phyloP scores from a whole-genome alignment of 164 flowering plant genomes.

The Sedum album region DNA sequence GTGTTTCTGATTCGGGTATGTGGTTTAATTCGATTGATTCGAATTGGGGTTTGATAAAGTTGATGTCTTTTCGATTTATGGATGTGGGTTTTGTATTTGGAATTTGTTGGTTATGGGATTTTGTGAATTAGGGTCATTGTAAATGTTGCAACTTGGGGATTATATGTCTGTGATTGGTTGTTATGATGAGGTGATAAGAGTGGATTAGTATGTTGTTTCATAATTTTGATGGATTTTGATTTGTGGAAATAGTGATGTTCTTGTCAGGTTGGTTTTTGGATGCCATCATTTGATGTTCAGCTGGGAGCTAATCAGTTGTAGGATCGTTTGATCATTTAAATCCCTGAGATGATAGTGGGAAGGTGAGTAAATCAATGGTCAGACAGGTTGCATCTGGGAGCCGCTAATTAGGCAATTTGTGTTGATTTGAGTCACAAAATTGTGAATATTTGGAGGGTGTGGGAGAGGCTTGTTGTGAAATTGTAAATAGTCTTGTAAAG shows the following conservation, averaged over 20 bases:
- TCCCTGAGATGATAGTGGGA: not conserved
- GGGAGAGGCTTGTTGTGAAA: not conserved
- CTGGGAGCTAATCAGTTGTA: too few species aligned
- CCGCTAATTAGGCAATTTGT: not conserved
- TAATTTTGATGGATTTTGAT: not conserved
- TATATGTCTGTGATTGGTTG: not conserved
- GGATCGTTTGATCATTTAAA: too few species aligned
- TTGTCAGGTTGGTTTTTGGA: not conserved
- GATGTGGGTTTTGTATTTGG: not conserved
- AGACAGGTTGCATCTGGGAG: not conserved
- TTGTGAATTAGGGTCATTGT: not conserved
- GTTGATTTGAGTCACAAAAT: not conserved
- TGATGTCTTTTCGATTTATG: not conserved
- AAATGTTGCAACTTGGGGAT: not conserved
- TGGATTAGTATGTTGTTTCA: not conserved
- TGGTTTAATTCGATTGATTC: not conserved
- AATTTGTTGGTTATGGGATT: not conserved
- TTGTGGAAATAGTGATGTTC: not conserved
- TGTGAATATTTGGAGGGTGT: not conserved
- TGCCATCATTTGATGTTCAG: not conserved
- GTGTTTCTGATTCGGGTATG: not conserved
- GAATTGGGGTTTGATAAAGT: too few species aligned
- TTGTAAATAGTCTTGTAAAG: too few species aligned
- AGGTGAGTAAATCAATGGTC: not conserved
- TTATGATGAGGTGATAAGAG: not conserved